phyloP scores from a whole-genome alignment of 2,329 filamentous ascomycete species.

The Fusarium hainanense region DNA sequence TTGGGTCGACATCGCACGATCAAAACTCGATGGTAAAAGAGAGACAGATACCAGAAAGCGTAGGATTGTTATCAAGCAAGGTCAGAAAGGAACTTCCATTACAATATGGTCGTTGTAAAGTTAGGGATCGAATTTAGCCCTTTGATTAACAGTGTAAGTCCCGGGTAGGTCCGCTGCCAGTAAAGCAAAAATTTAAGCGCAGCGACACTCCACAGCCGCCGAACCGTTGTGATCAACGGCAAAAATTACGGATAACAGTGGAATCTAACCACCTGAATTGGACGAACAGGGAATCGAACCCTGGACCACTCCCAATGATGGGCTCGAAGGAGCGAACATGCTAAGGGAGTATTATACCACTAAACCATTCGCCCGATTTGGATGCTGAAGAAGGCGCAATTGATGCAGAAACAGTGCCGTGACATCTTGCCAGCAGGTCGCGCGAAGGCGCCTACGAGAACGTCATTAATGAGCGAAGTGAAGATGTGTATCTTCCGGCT shows the following conservation, averaged over 20 bases:
- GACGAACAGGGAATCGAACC: slow-evolving; percentile 42
- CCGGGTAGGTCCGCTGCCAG: background rate
- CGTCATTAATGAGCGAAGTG: background rate
- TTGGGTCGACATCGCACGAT: too few species aligned
- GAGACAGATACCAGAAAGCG: too few species aligned
- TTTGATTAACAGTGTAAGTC: fast-evolving
- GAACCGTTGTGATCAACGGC: background rate
- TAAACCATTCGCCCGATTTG: slow-evolving; percentile 37
- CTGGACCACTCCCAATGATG: slow-evolving; percentile 35
- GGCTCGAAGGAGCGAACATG: background rate
- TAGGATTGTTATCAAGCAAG: too few species aligned
- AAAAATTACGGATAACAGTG: slow-evolving; percentile 32
- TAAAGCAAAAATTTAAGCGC: background rate
- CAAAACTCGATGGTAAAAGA: too few species aligned
- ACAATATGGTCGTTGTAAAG: too few species aligned
- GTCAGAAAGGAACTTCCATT: too few species aligned
- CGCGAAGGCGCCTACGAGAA: background rate
- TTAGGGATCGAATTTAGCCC: fast-evolving
- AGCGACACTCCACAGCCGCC: background rate
- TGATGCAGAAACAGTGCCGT: fast-evolving
- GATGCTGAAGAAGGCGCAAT: background rate
- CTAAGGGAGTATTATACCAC: slow-evolving; percentile 42
- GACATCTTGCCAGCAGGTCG: background rate
- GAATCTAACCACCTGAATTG: slow-evolving; percentile 19
- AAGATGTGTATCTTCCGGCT: background rate